Base-by-base conservation (phyloP, 768 basidiomycete species). In the Ramaria rubella region DNA sequence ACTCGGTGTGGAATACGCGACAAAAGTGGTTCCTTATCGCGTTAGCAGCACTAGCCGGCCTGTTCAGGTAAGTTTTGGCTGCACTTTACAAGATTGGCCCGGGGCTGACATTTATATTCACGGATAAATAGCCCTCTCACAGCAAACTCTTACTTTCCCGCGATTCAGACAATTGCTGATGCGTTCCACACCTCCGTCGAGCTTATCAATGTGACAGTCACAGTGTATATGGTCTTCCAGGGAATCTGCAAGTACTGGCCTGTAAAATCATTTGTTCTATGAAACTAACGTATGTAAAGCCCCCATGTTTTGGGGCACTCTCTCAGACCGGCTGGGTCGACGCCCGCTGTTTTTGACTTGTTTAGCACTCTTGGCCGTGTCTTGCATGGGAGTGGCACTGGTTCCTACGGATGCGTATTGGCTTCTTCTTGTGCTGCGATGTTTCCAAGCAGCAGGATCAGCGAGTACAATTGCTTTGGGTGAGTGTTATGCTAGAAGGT, bases 401-500 rank as follows among this genome's bases (percentile, higher is more conserved):
- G 72, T 76, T 27, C 81, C 82, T 2, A 78, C 79, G 0, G 67
- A 70, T 4, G 85, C 77, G 3, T 93, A 87, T 66, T 92, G 87
- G 88, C 70, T 90, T 5, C 72, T 93, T 11, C 77, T 93, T 73
- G 61, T 93, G 15, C 75, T 94, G n/a, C 80, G 91, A 23, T 88
- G 86, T 58, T 34, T 92, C 2, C 90, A 93, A 72, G 83, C 87
- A 1, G 77, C 83, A 2, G 90, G 90, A 1, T 88, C 85, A 2
- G 86, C 89, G 0, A 87, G 87, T 56, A 88, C 86, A 0, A 76
- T 90, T 59, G 87, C 87, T 0, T 72, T 91, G 21, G 87, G 87
- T 80, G 65, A 42, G 66, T 63, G 14, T 31, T 2, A 31, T 33
- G 17, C 21, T 6, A 51, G 29, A 31, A 36, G 49, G 49, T 51